phyloP scores from a whole-genome alignment of 139 green algal genomes.

The Chlorella sp. region DNA sequence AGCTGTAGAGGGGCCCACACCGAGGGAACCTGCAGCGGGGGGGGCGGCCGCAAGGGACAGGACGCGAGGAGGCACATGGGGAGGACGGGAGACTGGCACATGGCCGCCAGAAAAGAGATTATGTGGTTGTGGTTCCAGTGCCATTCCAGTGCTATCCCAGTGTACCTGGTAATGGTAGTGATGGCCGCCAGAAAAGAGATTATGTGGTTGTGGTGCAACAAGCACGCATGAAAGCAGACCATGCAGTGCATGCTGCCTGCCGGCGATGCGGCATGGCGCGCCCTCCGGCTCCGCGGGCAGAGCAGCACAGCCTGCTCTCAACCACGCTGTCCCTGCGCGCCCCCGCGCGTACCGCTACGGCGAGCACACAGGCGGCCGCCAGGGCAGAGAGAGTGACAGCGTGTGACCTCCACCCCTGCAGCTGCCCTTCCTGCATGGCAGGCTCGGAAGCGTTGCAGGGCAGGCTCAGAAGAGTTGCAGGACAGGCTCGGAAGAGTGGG shows the following conservation, averaged over 20 bases:
- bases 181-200: too few species aligned
- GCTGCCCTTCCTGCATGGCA: neutral
- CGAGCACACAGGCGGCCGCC: neutral
- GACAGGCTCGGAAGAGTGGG: too few species aligned
- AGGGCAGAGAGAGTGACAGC: neutral
- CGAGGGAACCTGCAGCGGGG: neutral
- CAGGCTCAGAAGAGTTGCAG: neutral
- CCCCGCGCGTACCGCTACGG: neutral
- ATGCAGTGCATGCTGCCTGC: neutral
- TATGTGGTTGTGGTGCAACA: too few species aligned
- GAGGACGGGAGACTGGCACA: neutral
- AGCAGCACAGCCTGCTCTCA: neutral
- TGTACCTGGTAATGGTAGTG: too few species aligned
- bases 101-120: too few species aligned
- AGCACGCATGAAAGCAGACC: too few species aligned
- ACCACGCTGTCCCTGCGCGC: neutral
- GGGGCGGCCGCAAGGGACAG: neutral
- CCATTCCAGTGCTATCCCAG: too few species aligned
- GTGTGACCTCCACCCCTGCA: slow-evolving; percentile 8
- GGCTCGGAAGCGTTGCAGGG: neutral
- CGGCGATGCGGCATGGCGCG: neutral
- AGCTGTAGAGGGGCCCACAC: slow-evolving; percentile 19
- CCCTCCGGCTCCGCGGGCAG: too few species aligned
- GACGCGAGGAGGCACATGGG: neutral
- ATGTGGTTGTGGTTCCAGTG: too few species aligned